Percentiles rank a stretch among this genome's conserved stretches.
phyloP scores from a whole-genome alignment of 1,284 basidiomycete species.

The Rhodotorula sp. region DNA sequence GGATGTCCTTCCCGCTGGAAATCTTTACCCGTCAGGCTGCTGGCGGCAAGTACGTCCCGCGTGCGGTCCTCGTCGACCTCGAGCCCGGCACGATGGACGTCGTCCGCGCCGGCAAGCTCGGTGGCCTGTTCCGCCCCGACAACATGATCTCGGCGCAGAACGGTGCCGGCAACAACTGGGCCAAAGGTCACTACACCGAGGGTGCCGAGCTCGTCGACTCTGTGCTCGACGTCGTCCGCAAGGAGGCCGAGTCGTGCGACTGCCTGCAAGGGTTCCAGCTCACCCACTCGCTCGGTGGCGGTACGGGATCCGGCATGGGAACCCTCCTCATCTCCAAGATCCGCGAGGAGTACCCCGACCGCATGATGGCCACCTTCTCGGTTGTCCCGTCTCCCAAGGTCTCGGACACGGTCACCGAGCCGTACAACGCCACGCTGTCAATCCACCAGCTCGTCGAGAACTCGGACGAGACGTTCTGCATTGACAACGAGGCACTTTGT shows the following conservation, averaged over 20 bases:
- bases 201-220: conserved; percentile 91
- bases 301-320: conserved; percentile 64
- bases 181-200: conserved; percentile 69
- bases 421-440: conserved; percentile 63
- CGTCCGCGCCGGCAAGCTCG: conserved; percentile 58
- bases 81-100: conserved; percentile 94
- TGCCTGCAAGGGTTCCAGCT: conserved; percentile 63
- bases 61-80: conserved; percentile 89
- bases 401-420: conserved; percentile 57
- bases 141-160: conserved; percentile 61
- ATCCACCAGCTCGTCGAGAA: conserved; percentile 64
- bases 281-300: conserved; percentile 63
- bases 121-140: conserved; percentile 54
- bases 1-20: conserved; percentile 51
- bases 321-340: conserved; percentile 64
- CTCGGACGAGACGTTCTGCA: conserved; percentile 37
- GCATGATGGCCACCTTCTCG: conserved; percentile 65
- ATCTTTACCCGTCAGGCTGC: conserved; percentile 5
- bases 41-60: conserved; percentile 90
- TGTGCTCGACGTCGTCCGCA: conserved; percentile 67
- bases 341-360: conserved; percentile 60
- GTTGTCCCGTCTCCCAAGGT: conserved; percentile 63
- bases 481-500: conserved; percentile 19
- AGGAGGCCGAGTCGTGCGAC: conserved; percentile 61
- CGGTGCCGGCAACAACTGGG: conserved; percentile 57